phyloP scores from a whole-genome alignment of 257 asterid species.

The Thymus quinquecostatus region DNA sequence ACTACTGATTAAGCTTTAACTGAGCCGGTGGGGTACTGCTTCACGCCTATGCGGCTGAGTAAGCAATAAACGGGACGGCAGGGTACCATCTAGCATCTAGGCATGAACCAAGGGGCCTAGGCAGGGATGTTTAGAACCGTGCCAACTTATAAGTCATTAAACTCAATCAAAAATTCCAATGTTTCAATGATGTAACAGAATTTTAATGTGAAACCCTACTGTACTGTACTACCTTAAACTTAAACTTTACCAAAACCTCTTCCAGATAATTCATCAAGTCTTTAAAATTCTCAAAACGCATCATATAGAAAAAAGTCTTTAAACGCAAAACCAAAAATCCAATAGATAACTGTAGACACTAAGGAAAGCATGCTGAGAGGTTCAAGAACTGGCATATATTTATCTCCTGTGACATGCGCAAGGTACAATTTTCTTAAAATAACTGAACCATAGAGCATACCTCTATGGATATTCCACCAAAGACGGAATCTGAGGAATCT shows the following conservation, averaged over 20 bases:
- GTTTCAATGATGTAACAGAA: no score
- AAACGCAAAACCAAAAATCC: slow-evolving; percentile 3
- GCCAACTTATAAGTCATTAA: no score
- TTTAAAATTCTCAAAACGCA: no score
- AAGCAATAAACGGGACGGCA: no score
- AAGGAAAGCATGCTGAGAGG: no score
- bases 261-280: background rate
- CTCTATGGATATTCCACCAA: slow-evolving; percentile 55
- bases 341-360: slow-evolving; percentile 9
- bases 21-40: no score
- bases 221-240: background rate
- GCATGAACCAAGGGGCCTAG: no score
- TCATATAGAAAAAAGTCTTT: background rate
- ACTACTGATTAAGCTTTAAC: no score
- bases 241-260: background rate
- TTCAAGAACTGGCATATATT: background rate
- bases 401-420: slow-evolving; percentile 1
- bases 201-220: background rate
- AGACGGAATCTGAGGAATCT: slow-evolving; percentile 40
- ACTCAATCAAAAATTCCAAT: no score
- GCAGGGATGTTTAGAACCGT: no score
- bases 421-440: slow-evolving; percentile 23
- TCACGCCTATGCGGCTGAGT: no score
- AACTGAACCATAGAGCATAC: slow-evolving; percentile 39
- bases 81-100: no score